Base-by-base conservation (phyloP, 805 yeast genomes). In the Monosporozyma siamensis region DNA sequence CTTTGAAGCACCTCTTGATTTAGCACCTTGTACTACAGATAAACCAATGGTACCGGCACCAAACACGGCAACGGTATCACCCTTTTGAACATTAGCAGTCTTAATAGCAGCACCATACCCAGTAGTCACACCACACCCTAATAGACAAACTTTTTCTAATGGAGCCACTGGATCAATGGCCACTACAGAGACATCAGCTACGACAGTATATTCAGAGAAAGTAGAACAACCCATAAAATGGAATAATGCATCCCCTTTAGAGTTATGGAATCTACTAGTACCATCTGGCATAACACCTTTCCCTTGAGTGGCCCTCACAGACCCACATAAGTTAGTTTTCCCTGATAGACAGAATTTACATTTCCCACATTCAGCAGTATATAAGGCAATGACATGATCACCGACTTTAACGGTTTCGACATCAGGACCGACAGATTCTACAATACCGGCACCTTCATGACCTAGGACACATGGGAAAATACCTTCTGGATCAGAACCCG, bases 191-290 rank as follows among this genome's bases (percentile, higher is more conserved):
- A 92, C 92, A 64, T 92, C 97, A 34, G 97, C 95, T 35, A 92
- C 95, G 44, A 92, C 99, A 11, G 99, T 90, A 66, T 92, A 92
- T 70, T 92, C 95, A 30, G 96, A 80, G 67, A 92, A 92, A 23
- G 97, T 84, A 27, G 97, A 90, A 66, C 95, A 85, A 39, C 99
- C 99, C 99, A 92, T 92, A 66, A 86, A 92, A 67, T 92, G 97
- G 56, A 79, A 72, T 43, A 92, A 66, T 35, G 79, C 75, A 69
- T 92, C 75, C 52, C 98, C 98, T 58, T 80, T 79, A 50, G 64
- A 61, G 62, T 83, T 78, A 50, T 74, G 78, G 72, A 92, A 90
- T 66, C 99, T 79, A 36, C 84, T 66, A 40, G 99, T 90, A 17
- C 97, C 98, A 63, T 92, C 98, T 48, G 98, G 98, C 96, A 92